Conservation (phyloP, 768 basidiomycete species). For the Suillus brevipes region DNA sequence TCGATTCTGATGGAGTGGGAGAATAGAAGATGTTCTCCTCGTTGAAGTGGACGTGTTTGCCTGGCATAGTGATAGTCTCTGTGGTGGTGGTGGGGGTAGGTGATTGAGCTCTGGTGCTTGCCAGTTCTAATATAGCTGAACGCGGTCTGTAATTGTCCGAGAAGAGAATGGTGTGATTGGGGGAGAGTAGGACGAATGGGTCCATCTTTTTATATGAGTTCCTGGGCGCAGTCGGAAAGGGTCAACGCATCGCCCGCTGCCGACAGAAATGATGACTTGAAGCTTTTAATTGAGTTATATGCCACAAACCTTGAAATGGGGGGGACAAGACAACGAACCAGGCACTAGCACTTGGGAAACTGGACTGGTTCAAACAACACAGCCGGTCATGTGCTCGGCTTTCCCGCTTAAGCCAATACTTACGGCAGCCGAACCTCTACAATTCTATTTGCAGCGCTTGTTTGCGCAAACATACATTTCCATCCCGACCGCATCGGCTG, state of each 20-base stretch:
- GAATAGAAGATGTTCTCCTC: constrained; percentile 36
- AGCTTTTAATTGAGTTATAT: not conserved
- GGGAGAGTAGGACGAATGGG: not conserved
- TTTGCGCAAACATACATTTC: not conserved
- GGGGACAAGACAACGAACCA: not conserved
- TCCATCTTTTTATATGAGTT: not conserved
- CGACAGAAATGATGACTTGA: not conserved
- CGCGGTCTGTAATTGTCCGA: not conserved
- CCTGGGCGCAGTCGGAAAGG: not conserved
- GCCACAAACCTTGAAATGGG: not conserved
- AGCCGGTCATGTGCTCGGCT: not conserved
- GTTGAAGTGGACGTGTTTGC: constrained; percentile 34
- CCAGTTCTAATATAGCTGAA: not conserved
- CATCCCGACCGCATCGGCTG: not conserved
- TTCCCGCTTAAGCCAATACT: not conserved
- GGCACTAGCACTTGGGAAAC: not conserved
- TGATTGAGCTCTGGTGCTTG: constrained; percentile 2
- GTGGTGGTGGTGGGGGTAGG: constrained; percentile 8
- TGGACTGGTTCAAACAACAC: not conserved
- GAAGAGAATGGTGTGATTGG: not conserved
- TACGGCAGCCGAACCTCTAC: not conserved
- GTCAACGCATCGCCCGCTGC: not conserved
- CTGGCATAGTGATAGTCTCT: constrained; percentile 21
- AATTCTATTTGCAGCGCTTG: not conserved
- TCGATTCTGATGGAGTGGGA: constrained; percentile 17